These are phyloP conservation scores for Vitis cinerea DNA, from an alignment of 164 flowering plant species.

Conservation along the genomic window DNA sequence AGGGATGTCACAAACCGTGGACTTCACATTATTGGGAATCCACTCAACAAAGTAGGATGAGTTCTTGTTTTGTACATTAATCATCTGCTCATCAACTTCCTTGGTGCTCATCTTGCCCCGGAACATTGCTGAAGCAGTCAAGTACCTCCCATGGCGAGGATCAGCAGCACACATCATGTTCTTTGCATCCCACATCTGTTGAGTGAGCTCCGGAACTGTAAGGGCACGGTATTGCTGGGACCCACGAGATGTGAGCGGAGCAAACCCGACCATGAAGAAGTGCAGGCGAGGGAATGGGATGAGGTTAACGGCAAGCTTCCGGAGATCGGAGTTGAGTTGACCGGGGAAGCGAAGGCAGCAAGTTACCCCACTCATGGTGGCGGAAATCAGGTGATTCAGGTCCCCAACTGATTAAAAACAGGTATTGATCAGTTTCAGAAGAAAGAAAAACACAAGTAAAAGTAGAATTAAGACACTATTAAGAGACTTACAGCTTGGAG, in stretches of 20 bases:
- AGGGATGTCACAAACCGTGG: constrained; percentile 52
- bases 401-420: constrained; percentile 38
- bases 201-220: no score
- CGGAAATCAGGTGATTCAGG: constrained; percentile 46
- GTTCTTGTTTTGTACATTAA: no score
- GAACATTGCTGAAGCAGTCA: constrained; percentile 56
- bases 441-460: background rate
- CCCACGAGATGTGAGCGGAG: no score
- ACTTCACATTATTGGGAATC: constrained; percentile 59
- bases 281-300: no score
- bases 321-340: no score
- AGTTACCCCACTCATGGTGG: constrained; percentile 58
- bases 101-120: constrained; percentile 34
- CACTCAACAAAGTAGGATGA: constrained; percentile 20
- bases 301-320: no score
- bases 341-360: constrained; percentile 39
- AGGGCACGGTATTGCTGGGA: no score
- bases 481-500: constrained; percentile 42
- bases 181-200: no score
- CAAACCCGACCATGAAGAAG: no score
- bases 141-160: constrained; percentile 38
- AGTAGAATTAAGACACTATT: background rate
- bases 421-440: no score
- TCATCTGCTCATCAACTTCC: no score
- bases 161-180: no score